Conservation (phyloP, 1,139 yeast genomes). For the Geotrichum bryndzae region DNA sequence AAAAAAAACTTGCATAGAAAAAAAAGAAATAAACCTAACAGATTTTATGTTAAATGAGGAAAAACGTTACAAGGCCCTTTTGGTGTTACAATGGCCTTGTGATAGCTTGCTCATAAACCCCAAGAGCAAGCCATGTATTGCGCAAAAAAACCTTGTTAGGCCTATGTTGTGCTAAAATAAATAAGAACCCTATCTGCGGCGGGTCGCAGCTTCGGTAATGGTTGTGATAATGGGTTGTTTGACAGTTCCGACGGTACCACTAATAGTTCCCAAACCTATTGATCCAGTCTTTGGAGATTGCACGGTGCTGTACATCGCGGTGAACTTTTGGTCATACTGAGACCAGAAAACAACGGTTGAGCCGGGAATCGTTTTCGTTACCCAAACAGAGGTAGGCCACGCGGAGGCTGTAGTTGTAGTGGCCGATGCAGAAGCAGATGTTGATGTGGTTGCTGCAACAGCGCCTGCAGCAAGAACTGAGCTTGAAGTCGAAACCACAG, state of each 20-base stretch:
- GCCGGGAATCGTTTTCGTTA: conserved; percentile 21
- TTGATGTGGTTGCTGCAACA: background rate
- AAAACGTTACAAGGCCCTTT: background rate
- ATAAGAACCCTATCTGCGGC: too few species aligned
- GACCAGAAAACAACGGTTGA: conserved; percentile 20
- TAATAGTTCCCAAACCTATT: conserved; percentile 52
- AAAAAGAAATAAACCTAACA: background rate
- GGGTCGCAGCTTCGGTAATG: conserved; percentile 11
- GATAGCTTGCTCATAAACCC: background rate
- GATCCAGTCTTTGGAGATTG: conserved; percentile 45
- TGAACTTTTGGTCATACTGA: conserved; percentile 47
- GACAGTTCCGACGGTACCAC: conserved; percentile 53
- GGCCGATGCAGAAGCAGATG: background rate
- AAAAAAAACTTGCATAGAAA: too few species aligned
- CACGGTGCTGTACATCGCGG: conserved; percentile 36
- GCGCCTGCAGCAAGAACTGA: background rate
- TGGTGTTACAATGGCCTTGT: background rate
- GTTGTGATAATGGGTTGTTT: conserved; percentile 21
- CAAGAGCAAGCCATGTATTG: background rate
- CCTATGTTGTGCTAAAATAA: too few species aligned
- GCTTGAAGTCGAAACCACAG: background rate
- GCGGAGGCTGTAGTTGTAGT: background rate
- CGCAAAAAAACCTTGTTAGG: background rate
- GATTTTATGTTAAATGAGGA: background rate
- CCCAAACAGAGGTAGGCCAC: conserved; percentile 26